Evolutionary conservation across 2,329 filamentous ascomycete genomes (phyloP).

Genomic region (Pestalotiopsis sp.): DNA sequence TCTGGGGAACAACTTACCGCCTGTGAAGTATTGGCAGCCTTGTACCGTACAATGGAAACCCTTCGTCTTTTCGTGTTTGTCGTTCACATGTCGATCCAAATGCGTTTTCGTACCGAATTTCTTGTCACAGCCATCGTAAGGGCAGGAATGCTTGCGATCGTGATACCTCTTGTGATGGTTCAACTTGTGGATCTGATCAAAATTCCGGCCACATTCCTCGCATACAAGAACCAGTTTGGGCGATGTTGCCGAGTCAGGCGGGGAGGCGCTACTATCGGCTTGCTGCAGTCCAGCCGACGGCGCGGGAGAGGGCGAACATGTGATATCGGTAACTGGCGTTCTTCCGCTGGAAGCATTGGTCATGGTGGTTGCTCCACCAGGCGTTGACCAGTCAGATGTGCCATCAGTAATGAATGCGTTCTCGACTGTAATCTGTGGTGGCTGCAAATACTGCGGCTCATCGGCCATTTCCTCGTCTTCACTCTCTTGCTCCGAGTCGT

Average conservation of each 20-base stretch:
- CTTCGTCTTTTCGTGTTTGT: conserved; percentile 60
- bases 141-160: conserved; percentile 51
- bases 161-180: conserved; percentile 64
- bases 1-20: conserved; percentile 59
- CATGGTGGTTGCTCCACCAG: conserved; percentile 10
- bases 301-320: conserved; percentile 30
- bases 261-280: conserved; percentile 26
- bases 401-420: conserved; percentile 2
- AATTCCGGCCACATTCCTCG: conserved; percentile 44
- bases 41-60: conserved; percentile 58
- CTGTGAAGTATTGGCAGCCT: conserved; percentile 57
- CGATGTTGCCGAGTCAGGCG: conserved; percentile 21
- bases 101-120: conserved; percentile 63
- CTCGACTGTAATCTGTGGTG: neutral
- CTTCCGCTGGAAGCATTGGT: conserved; percentile 26
- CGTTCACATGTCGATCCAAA: conserved; percentile 62
- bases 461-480: neutral
- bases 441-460: neutral
- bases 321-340: conserved; percentile 32
- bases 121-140: conserved; percentile 48
- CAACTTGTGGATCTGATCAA: conserved; percentile 60
- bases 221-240: conserved; percentile 28
- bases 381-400: conserved; percentile 12
- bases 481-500: conserved; percentile 2
- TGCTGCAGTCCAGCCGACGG: conserved; percentile 19